Evolutionary conservation across 2,329 filamentous ascomycete genomes (phyloP), one percentile per base, ranked within the genome.

Genomic region (Emergomyces orientalis): DNA sequence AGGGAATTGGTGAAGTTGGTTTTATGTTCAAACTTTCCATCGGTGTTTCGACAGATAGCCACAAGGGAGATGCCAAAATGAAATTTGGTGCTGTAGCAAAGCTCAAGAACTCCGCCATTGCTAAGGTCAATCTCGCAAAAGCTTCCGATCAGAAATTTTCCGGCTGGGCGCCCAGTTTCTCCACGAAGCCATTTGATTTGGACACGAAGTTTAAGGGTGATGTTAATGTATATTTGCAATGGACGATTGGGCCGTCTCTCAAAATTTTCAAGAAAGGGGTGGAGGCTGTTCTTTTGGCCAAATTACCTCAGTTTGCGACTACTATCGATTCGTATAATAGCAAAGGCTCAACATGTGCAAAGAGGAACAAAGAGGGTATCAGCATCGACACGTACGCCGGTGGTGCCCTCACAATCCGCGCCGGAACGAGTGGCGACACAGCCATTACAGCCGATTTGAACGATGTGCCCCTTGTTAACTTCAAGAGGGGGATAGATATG

Each of bases 301-400:
- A 43, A n/a, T 43, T 43, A 43, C 41, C 41, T n/a, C 41, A 19
- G 41, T 43, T 43, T 43, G 13, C 17, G 41, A 43, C 41, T 14
- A 43, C 41, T 7, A 14, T 43, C 17, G 41, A 43, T 43, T 43
- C 41, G 17, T 51, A 47, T 43, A 47, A 43, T 39, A 52, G 25
- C 5, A 59, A 58, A 22, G 61, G 61, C 4, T 62, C 61, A 3
- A 37, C 52, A 17, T 62, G 61, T 22, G 61, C 54, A 19, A 51
- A 62, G 22, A 19, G 27, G 41, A 51, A 51, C 17, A 27, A 47
- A 45, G 8, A 51, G 17, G 61, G 61, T 5, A 59, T 59, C n/a
- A 63, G 61, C 32, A 45, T 59, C 32, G 61, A 63, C 54, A 59
- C 56, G 19, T 59, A 59, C 59, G 47, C 54, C 22, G 61, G 61